Evolutionary conservation across 805 yeast genomes (phyloP), one percentile per base, ranked within the genome.

Genomic region (Yueomyces sp.): DNA sequence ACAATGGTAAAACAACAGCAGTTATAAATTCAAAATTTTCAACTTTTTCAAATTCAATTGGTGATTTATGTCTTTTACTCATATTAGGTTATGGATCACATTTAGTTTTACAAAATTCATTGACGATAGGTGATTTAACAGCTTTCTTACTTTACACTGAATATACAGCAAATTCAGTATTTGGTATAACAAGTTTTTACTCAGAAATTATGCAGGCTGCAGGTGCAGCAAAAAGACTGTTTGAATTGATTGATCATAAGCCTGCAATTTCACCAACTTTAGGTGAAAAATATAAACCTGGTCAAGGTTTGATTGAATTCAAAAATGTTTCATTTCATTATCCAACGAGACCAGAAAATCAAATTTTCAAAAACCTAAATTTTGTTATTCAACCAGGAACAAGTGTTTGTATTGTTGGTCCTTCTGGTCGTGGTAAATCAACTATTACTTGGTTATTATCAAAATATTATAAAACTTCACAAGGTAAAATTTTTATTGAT

Each of bases 201-300:
- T 81, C 95, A 1, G 98, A 92, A 60, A 67, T 92, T 46, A 92
- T 92, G 98, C 92, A 92, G 66, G 97, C 96, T 43, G 84, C 86
- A 6, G 98, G 98, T 44, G 97, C 97, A 1, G 94, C 97, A 0
- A 79, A 90, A 43, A 72, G 98, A 50, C 68, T 90, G 36, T 90
- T 90, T 65, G 98, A 92, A 60, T 68, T 92, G 40, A 76, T 82
- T 39, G 94, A 85, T 49, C 72, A 83, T 62, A 66, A 77, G 45
- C 88, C 96, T 2, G 64, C 69, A 26, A 85, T 90, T 38, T 67
- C 72, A 9, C 75, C 88, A 2, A 72, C 81, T 1, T 55, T 65
- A 26, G 97, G 97, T 29, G 47, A 56, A 32, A 67, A 66, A 42
- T 65, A 73, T 33, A 46, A 56, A 26, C 57, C 62, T 3, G 51